Conservation (phyloP, 352 stramenopile species). For the Globisporangium splendens region DNA sequence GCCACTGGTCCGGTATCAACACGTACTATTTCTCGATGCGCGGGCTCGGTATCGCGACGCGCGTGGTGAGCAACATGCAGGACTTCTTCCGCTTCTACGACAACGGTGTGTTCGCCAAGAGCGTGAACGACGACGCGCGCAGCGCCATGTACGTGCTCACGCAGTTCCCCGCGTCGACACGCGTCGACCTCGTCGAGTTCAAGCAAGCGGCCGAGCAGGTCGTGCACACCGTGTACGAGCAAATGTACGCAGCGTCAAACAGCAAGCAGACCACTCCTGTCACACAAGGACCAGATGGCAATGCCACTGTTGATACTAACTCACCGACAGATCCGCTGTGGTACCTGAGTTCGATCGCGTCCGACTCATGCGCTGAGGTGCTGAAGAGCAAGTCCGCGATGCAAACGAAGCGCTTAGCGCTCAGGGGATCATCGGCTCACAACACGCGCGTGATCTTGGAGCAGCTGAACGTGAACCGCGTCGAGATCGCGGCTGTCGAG, state of each 20-base stretch:
- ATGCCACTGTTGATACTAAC: no score
- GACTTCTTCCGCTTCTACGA: conserved; percentile 29
- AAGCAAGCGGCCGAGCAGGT: conserved; percentile 30
- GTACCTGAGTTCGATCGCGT: conserved; percentile 28
- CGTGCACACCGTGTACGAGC: conserved; percentile 36
- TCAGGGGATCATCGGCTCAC: conserved; percentile 15
- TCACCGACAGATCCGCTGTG: conserved; percentile 2
- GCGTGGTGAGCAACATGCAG: conserved; percentile 14
- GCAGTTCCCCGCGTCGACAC: conserved; percentile 26
- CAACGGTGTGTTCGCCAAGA: conserved; percentile 27
- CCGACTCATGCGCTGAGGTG: conserved; percentile 16
- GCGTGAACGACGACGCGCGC: conserved; percentile 26
- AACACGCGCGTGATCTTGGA: conserved; percentile 29
- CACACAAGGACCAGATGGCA: no score
- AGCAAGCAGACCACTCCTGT: no score
- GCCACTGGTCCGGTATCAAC: conserved; percentile 4
- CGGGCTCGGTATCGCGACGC: conserved; percentile 17
- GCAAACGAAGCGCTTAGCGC: conserved; percentile 18
- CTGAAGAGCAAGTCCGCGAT: conserved; percentile 26
- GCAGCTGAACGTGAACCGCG: conserved; percentile 36
- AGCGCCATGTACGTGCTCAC: conserved; percentile 55
- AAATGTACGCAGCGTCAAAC: conserved; percentile 47
- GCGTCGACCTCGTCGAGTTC: conserved; percentile 41
- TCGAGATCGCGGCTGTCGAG: conserved; percentile 37
- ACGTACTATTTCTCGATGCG: conserved; percentile 12